A percentile compares a stretch with the other conserved stretches of the same genome.
phyloP scores from a whole-genome alignment of 75 land plant genomes.

The Picea sitchensis region DNA sequence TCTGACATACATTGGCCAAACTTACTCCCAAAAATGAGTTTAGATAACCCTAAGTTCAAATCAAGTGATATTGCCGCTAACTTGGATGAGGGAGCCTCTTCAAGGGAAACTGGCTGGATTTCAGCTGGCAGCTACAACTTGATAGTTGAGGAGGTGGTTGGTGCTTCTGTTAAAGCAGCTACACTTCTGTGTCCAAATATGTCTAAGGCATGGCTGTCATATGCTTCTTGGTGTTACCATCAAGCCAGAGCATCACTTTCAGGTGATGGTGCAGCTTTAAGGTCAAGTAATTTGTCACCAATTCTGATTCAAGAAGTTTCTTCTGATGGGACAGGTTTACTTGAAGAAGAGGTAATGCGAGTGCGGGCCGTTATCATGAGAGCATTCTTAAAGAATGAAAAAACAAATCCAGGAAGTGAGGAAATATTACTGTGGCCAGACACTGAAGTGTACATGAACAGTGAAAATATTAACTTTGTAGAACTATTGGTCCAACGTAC shows the following conservation, averaged over 20 bases:
- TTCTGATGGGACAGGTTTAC: constrained; percentile 36
- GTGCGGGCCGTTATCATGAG: constrained; percentile 37
- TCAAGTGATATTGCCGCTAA: constrained; percentile 8
- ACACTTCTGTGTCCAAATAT: constrained; percentile 62
- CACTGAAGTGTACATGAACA: constrained; percentile 9
- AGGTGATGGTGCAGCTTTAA: constrained; percentile 17
- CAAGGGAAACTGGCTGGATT: constrained; percentile 1
- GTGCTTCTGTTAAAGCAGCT: constrained; percentile 63
- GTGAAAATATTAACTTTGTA: background rate
- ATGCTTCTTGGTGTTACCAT: constrained; percentile 93
- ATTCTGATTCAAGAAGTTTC: constrained; percentile 48
- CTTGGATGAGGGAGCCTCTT: background rate
- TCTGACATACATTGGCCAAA: constrained; percentile 19
- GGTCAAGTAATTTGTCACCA: constrained; percentile 38
- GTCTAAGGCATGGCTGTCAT: constrained; percentile 93
- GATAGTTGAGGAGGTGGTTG: constrained; percentile 61
- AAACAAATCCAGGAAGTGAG: background rate
- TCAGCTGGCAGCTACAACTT: constrained; percentile 11
- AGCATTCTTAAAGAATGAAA: constrained; percentile 16
- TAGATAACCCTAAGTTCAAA: constrained; percentile 17
- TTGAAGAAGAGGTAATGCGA: constrained; percentile 51
- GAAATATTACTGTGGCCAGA: constrained; percentile 6
- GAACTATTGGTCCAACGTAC: constrained; percentile 51
- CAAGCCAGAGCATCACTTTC: constrained; percentile 49
- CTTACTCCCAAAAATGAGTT: constrained; percentile 27